These are phyloP conservation scores for Gnomoniopsis smithogilvyi DNA, from an alignment of 2,329 filamentous ascomycete species.

Conservation along the genomic window DNA sequence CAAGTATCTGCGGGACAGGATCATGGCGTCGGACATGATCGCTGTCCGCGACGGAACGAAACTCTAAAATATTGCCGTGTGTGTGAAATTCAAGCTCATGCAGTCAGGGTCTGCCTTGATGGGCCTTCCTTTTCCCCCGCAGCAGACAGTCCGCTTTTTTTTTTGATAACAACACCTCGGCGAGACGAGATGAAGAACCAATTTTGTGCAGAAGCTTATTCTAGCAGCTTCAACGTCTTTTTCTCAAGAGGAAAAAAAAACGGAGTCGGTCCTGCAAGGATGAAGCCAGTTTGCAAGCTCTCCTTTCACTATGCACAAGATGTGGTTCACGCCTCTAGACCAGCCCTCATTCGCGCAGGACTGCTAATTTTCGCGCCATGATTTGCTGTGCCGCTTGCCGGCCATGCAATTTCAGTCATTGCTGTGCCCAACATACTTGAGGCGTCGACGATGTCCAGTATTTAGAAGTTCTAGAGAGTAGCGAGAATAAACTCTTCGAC, in stretches of 20 bases:
- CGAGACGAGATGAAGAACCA: constrained; percentile 6
- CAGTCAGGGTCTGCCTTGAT: not conserved
- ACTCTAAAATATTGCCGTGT: not conserved
- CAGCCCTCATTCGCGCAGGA: not conserved
- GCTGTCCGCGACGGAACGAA: not conserved
- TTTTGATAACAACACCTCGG: not conserved
- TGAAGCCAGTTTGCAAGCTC: constrained; percentile 1
- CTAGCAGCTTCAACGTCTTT: constrained; percentile 5
- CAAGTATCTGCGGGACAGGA: not conserved
- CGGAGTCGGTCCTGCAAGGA: constrained; percentile 3
- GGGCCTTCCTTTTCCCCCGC: not conserved
- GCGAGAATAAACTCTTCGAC: not conserved
- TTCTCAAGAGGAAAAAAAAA: not conserved
- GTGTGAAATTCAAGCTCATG: not conserved
- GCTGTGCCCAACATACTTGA: not conserved
- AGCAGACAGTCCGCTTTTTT: not conserved
- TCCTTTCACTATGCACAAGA: not conserved
- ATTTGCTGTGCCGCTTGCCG: not conserved
- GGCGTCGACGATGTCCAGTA: not conserved
- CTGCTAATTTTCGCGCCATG: not conserved
- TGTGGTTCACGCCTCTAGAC: not conserved
- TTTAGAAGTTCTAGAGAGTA: no score
- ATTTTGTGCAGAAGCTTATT: constrained; percentile 5
- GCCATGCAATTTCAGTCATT: not conserved
- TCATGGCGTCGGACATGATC: not conserved